Evolutionary conservation across 176 grass and related monocot species (phyloP).

Genomic region (Saccharum officinarum): DNA sequence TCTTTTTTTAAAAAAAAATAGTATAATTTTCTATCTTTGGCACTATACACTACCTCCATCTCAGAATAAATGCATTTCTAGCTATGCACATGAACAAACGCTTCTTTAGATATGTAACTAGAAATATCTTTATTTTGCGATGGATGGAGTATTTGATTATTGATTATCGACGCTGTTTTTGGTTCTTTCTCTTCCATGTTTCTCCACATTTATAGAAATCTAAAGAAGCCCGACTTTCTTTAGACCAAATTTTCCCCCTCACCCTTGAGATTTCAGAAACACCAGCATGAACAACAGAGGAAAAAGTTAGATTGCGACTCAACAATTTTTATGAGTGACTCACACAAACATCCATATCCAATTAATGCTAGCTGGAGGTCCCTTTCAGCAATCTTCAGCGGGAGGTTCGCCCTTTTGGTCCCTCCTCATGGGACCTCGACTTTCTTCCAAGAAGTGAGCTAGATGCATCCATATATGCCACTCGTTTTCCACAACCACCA

Average conservation of each 20-base stretch:
- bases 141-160: background rate
- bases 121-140: background rate
- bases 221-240: too few species aligned
- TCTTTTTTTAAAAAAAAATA: background rate
- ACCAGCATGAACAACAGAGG: background rate
- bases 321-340: slow-evolving; percentile 31
- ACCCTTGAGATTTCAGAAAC: too few species aligned
- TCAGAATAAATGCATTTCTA: background rate
- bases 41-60: background rate
- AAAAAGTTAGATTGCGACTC: slow-evolving; percentile 11
- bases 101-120: background rate
- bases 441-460: background rate
- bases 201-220: too few species aligned
- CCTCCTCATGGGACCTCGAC: slow-evolving; percentile 8
- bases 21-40: background rate
- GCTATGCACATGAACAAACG: background rate
- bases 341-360: slow-evolving; percentile 24
- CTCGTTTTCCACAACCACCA: slow-evolving; percentile 19
- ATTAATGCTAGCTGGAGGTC: slow-evolving; percentile 13
- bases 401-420: slow-evolving; percentile 5
- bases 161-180: background rate
- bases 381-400: slow-evolving; percentile 12
- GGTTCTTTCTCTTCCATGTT: too few species aligned
- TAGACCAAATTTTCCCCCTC: too few species aligned
- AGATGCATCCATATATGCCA: background rate